Conservation (phyloP, 2,329 filamentous ascomycete genomes). For the Phyllosticta paracitricarpa region DNA sequence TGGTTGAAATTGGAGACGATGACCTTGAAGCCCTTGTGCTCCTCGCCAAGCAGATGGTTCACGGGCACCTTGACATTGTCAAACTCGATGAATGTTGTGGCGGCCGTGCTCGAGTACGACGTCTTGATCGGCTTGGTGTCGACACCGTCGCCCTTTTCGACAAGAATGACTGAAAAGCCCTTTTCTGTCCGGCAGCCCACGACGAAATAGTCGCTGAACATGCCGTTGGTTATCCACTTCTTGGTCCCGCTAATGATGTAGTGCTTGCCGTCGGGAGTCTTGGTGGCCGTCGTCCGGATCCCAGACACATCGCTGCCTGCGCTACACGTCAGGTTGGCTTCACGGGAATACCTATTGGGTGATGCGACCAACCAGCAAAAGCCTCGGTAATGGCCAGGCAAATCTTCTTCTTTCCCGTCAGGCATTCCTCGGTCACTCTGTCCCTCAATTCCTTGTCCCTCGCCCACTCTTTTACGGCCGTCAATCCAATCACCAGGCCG, state of each 20-base stretch:
- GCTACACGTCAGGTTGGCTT: not conserved
- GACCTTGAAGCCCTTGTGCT: slow-evolving; percentile 78
- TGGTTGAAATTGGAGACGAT: slow-evolving; percentile 87
- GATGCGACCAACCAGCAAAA: slow-evolving; percentile 46
- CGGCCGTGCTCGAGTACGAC: slow-evolving; percentile 68
- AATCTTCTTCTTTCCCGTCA: slow-evolving; percentile 78
- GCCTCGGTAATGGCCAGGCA: slow-evolving; percentile 82
- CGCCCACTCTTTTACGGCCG: slow-evolving; percentile 70
- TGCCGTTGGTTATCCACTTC: slow-evolving; percentile 82
- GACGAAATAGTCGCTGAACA: slow-evolving; percentile 75
- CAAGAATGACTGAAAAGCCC: slow-evolving; percentile 66
- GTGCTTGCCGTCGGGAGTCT: slow-evolving; percentile 29
- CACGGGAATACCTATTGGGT: not conserved
- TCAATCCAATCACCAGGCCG: slow-evolving; percentile 74
- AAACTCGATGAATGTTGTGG: slow-evolving; percentile 70
- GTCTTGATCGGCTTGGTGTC: slow-evolving; percentile 74
- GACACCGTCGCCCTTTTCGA: slow-evolving; percentile 63
- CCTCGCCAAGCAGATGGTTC: slow-evolving; percentile 66
- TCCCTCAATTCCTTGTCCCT: slow-evolving; percentile 56
- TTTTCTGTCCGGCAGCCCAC: slow-evolving; percentile 70
- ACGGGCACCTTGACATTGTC: slow-evolving; percentile 80
- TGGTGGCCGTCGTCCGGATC: slow-evolving; percentile 60
- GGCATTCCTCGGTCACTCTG: slow-evolving; percentile 59
- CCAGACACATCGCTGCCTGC: slow-evolving; percentile 70
- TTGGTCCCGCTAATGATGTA: slow-evolving; percentile 65